Conservation (phyloP, 2,329 filamentous ascomycete species). For the Diaporthe batatas region DNA sequence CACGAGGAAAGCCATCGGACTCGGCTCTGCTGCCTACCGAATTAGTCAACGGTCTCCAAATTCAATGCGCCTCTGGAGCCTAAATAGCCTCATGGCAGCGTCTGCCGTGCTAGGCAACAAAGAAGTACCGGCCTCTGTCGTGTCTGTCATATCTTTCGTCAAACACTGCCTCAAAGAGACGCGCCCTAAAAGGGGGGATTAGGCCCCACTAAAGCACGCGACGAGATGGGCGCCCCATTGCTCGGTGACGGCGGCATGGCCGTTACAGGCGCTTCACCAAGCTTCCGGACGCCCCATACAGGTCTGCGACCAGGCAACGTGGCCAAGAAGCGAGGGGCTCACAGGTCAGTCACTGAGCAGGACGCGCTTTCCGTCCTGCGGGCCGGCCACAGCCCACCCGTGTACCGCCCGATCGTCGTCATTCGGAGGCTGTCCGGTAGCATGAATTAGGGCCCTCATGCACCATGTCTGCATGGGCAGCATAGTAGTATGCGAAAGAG, state of each 20-base stretch:
- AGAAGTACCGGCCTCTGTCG: conserved; percentile 8
- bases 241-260: conserved; percentile 30
- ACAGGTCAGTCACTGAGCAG: conserved; percentile 14
- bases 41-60: not conserved
- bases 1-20: not conserved
- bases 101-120: not conserved
- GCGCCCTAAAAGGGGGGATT: conserved; percentile 27
- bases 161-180: conserved; percentile 25
- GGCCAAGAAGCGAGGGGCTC: conserved; percentile 23
- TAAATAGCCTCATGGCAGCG: not conserved
- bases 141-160: conserved; percentile 24
- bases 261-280: conserved; percentile 31
- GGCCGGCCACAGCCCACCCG: conserved; percentile 21
- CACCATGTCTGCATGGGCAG: not conserved
- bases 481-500: conserved; percentile 10
- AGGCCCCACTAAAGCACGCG: conserved; percentile 23
- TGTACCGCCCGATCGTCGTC: conserved; percentile 31
- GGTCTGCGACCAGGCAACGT: conserved; percentile 26
- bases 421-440: conserved; percentile 36
- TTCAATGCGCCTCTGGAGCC: not conserved
- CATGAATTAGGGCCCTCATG: conserved; percentile 30
- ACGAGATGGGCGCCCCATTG: conserved; percentile 30
- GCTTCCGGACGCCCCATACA: conserved; percentile 13
- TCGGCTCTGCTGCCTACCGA: not conserved
- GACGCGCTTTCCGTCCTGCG: conserved; percentile 21